These are phyloP conservation scores for Onygenales sp. DNA, from an alignment of 2,329 filamentous ascomycete species.

Conservation along the genomic window DNA sequence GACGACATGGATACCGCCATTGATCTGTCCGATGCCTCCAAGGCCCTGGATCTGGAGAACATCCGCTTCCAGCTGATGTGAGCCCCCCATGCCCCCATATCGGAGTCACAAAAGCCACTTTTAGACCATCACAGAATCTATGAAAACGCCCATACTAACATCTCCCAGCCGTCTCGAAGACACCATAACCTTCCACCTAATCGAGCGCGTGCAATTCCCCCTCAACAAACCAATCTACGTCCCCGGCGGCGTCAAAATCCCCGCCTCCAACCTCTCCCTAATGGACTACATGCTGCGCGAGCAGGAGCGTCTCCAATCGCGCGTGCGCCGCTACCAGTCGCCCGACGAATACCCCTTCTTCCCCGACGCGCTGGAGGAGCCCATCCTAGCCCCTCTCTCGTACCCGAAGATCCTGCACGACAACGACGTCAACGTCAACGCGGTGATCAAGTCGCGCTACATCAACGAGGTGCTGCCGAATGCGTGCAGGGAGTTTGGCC, in stretches of 20 bases:
- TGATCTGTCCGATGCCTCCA: conserved; percentile 73
- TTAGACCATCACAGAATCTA: neutral
- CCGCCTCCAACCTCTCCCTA: conserved; percentile 64
- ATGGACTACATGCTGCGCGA: conserved; percentile 90
- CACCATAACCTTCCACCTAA: conserved; percentile 93
- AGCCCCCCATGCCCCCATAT: conserved; percentile 19
- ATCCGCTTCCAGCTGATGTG: conserved; percentile 94
- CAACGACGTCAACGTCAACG: conserved; percentile 87
- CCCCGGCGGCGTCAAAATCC: conserved; percentile 70
- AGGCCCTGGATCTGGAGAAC: conserved; percentile 79
- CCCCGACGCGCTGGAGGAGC: conserved; percentile 64
- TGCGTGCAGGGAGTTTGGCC: conserved; percentile 63
- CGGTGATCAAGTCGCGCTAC: conserved; percentile 77
- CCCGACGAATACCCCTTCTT: conserved; percentile 99
- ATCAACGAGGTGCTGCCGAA: conserved; percentile 71
- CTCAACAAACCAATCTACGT: conserved; percentile 81
- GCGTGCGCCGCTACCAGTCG: conserved; percentile 87
- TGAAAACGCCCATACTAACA: neutral
- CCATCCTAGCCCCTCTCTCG: conserved; percentile 76
- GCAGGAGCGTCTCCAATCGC: conserved; percentile 83
- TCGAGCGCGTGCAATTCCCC: conserved; percentile 96
- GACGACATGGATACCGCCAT: conserved; percentile 75
- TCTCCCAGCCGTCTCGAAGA: conserved; percentile 79
- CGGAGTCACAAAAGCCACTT: neutral
- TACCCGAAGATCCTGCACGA: conserved; percentile 82